Percentiles rank a stretch among this genome's conserved stretches.
Evolutionary conservation across 257 asterid genomes (phyloP).

Genomic region (Capsicum baccatum): DNA sequence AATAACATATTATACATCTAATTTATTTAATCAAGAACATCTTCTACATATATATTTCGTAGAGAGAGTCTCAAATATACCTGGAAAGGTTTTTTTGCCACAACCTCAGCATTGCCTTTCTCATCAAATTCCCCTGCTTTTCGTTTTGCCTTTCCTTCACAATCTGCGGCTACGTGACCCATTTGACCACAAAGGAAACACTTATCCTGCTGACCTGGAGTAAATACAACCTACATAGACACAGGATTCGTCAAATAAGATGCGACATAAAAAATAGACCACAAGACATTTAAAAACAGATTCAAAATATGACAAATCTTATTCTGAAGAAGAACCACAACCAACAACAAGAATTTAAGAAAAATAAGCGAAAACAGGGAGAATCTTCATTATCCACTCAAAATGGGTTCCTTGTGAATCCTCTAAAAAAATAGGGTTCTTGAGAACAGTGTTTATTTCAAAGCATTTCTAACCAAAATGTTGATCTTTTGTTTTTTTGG

Average conservation of each 20-base stretch:
- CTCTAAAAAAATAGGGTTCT: neutral
- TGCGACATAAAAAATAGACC: neutral
- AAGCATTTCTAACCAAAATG: slow-evolving; percentile 1
- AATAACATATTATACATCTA: neutral
- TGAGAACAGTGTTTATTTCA: neutral
- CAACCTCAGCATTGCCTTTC: slow-evolving; percentile 73
- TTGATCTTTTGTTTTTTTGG: neutral
- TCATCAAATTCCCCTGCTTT: slow-evolving; percentile 97
- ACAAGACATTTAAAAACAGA: neutral
- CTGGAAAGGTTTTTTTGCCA: slow-evolving; percentile 92
- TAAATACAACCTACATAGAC: slow-evolving; percentile 69
- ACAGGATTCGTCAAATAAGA: neutral
- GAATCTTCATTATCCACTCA: neutral
- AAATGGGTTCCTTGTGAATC: slow-evolving; percentile 8
- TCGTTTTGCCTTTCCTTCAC: slow-evolving; percentile 93
- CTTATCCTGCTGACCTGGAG: slow-evolving; percentile 97
- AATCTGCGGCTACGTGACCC: slow-evolving; percentile 92
- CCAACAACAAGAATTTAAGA: neutral
- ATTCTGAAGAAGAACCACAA: neutral
- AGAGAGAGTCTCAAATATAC: slow-evolving; percentile 42
- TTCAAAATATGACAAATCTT: neutral
- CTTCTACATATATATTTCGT: neutral
- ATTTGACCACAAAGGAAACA: slow-evolving; percentile 97
- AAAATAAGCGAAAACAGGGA: neutral
- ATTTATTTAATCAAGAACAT: neutral